phyloP scores from a whole-genome alignment of 805 yeast species.

The Starmerella kuoi region DNA sequence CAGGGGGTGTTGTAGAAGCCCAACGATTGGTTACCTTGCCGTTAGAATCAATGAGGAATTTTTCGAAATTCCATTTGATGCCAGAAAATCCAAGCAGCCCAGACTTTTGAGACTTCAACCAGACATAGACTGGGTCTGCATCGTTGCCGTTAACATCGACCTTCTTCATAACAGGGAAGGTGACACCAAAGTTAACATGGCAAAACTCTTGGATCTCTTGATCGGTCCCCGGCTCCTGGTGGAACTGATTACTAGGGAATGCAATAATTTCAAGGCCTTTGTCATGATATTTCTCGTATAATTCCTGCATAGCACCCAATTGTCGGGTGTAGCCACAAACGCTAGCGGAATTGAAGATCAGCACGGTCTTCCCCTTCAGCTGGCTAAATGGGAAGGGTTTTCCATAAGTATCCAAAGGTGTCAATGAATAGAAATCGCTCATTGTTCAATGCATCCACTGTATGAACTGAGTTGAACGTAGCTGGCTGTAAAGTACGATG shows the following conservation, averaged over 20 bases:
- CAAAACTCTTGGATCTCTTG: conserved; percentile 66
- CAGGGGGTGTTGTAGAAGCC: conserved; percentile 59
- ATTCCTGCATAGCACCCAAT: conserved; percentile 54
- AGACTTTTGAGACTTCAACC: conserved; percentile 52
- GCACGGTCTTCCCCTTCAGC: conserved; percentile 66
- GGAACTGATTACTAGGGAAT: conserved; percentile 86
- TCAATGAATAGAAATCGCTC: conserved; percentile 47
- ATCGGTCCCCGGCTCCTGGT: conserved; percentile 58
- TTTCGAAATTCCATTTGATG: conserved; percentile 71
- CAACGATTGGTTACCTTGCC: conserved; percentile 52
- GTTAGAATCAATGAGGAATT: conserved; percentile 46
- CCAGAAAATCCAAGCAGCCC: conserved; percentile 57
- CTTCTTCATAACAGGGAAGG: conserved; percentile 80
- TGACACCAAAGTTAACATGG: conserved; percentile 71
- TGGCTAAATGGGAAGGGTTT: conserved; percentile 46
- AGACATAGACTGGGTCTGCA: conserved; percentile 70
- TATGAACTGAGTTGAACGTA: no score
- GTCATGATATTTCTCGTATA: conserved; percentile 53
- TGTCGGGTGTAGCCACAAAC: conserved; percentile 73
- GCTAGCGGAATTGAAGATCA: conserved; percentile 80
- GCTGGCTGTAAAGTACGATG: no score
- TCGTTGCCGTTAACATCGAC: conserved; percentile 78
- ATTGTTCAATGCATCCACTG: no score
- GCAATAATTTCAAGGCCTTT: conserved; percentile 60
- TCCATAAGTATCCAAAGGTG: conserved; percentile 51